phyloP scores from a whole-genome alignment of 2,329 filamentous ascomycete genomes.

The Daldinia eschscholtzii region DNA sequence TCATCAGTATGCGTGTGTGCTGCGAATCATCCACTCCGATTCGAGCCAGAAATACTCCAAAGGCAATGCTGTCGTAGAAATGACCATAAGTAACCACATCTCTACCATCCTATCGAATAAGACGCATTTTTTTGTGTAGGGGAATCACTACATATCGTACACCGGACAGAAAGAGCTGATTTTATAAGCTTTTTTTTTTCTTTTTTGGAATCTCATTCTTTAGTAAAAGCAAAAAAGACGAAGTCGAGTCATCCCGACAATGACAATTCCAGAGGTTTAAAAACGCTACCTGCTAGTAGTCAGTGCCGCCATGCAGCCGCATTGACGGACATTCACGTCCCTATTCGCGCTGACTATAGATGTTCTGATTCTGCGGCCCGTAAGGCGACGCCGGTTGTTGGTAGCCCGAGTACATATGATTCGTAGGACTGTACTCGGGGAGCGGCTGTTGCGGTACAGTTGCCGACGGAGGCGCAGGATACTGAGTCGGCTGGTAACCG shows the following conservation, averaged over 20 bases:
- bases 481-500: conserved; percentile 77
- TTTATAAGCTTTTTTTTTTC: conserved; percentile 22
- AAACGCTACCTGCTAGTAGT: conserved; percentile 17
- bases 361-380: conserved; percentile 70
- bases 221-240: conserved; percentile 20
- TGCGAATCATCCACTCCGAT: conserved; percentile 36
- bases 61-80: conserved; percentile 40
- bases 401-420: conserved; percentile 70
- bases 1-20: conserved; percentile 42
- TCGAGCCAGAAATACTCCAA: conserved; percentile 37
- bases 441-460: conserved; percentile 64
- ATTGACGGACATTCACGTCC: not conserved
- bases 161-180: conserved; percentile 28
- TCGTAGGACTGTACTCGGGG: conserved; percentile 64
- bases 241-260: conserved; percentile 20
- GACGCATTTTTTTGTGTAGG: conserved; percentile 19
- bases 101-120: conserved; percentile 38
- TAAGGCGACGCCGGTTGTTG: conserved; percentile 60
- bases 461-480: conserved; percentile 71
- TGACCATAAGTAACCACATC: conserved; percentile 16
- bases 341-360: conserved; percentile 70
- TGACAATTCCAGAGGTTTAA: conserved; percentile 7
- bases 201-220: conserved; percentile 31
- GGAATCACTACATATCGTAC: conserved; percentile 43
- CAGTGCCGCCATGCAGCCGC: conserved; percentile 1